These are phyloP conservation scores for Westerdykella aurantiaca DNA, from an alignment of 2,329 filamentous ascomycete genomes.

Conservation along the genomic window DNA sequence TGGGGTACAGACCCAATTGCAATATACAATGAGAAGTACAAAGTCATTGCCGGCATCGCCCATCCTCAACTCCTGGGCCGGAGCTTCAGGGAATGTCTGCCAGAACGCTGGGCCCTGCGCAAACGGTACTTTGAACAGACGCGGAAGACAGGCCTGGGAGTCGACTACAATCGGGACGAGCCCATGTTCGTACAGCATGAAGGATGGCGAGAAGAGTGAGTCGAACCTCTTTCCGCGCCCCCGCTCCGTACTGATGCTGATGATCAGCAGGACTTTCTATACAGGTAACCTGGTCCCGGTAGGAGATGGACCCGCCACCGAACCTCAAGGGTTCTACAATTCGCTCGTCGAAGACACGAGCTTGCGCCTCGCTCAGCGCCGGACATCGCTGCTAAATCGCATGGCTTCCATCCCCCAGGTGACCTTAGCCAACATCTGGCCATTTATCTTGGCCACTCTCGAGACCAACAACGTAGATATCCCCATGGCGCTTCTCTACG, in stretches of 20 bases:
- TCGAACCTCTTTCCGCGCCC: background rate
- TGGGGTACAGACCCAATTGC: slow-evolving; percentile 28
- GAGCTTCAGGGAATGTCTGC: slow-evolving; percentile 24
- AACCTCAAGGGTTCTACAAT: slow-evolving; percentile 31
- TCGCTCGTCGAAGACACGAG: slow-evolving; percentile 27
- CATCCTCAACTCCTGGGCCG: slow-evolving; percentile 31
- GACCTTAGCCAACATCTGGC: slow-evolving; percentile 15
- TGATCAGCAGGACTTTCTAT: slow-evolving; percentile 18
- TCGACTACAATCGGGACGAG: slow-evolving; percentile 18
- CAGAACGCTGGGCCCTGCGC: slow-evolving; percentile 23
- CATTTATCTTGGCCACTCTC: slow-evolving; percentile 26
- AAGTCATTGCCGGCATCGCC: slow-evolving; percentile 18
- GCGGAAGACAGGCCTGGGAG: slow-evolving; percentile 17
- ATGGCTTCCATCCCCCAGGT: slow-evolving; percentile 24
- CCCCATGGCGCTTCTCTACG: slow-evolving; percentile 28
- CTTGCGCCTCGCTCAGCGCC: slow-evolving; percentile 27
- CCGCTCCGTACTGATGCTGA: background rate
- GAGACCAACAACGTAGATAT: slow-evolving; percentile 24
- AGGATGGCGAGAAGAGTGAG: slow-evolving; percentile 26
- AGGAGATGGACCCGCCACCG: slow-evolving; percentile 15
- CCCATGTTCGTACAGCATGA: slow-evolving; percentile 24
- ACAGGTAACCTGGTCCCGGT: slow-evolving; percentile 29
- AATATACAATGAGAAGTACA: slow-evolving; percentile 31
- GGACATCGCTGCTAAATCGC: slow-evolving; percentile 27
- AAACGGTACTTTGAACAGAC: slow-evolving; percentile 21